Percentiles rank a stretch among this genome's conserved stretches.
These are phyloP conservation scores for Calvatia gigantea DNA, from an alignment of 768 basidiomycete genomes.

Conservation along the genomic window DNA sequence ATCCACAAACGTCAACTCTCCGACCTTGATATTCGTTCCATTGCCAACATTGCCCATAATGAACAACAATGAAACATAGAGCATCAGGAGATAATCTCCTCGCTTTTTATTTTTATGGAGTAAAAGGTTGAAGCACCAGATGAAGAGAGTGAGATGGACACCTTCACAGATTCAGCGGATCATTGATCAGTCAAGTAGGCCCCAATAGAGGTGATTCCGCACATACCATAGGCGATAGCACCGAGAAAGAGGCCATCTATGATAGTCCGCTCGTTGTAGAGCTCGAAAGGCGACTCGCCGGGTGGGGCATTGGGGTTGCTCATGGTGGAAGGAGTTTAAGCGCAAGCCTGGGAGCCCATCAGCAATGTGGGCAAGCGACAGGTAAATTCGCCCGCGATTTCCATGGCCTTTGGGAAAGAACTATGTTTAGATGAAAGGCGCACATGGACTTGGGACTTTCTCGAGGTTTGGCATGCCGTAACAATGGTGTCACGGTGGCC, in stretches of 20 bases:
- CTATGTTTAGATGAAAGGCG: slow-evolving; percentile 5
- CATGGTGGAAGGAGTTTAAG: slow-evolving; percentile 5
- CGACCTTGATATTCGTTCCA: slow-evolving; percentile 17
- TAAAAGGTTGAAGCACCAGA: slow-evolving; percentile 13
- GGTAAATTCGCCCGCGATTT: background rate
- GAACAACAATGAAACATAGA: slow-evolving; percentile 18
- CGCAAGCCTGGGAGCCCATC: background rate
- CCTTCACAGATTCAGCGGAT: slow-evolving; percentile 2
- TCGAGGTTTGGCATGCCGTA: background rate
- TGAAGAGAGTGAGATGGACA: slow-evolving; percentile 13
- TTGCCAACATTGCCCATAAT: slow-evolving; percentile 19
- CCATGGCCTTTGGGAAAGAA: background rate
- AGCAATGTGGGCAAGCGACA: background rate
- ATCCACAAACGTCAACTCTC: slow-evolving; percentile 18
- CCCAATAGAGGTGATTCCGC: background rate
- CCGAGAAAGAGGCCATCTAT: slow-evolving; percentile 20
- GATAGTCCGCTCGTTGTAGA: slow-evolving; percentile 19
- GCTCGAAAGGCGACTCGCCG: slow-evolving; percentile 10
- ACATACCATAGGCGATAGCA: slow-evolving; percentile 19
- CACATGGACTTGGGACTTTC: too few species aligned
- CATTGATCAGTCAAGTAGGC: background rate
- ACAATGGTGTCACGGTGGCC: background rate
- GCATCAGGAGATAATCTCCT: slow-evolving; percentile 9
- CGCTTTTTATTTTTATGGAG: background rate
- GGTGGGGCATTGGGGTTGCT: slow-evolving; percentile 9